Percentiles rank a stretch among this genome's conserved stretches.
Evolutionary conservation across 345 rosid genomes (phyloP).

Genomic region (Heritiera fomes): DNA sequence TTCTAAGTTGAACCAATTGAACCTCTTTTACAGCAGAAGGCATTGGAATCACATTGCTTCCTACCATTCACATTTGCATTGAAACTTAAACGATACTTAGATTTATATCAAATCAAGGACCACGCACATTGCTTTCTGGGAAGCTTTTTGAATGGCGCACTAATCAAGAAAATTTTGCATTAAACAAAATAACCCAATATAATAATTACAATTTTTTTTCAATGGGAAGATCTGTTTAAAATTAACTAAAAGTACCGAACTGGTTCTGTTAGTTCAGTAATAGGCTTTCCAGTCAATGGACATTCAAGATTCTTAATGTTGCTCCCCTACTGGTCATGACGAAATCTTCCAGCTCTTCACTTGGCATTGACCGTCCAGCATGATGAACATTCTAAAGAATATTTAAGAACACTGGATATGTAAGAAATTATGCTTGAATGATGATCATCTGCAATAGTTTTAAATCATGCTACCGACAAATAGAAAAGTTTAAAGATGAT

Average conservation of each 20-base stretch:
- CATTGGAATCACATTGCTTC: neutral
- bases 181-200: neutral
- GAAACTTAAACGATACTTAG: slow-evolving; percentile 52
- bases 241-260: slow-evolving; percentile 57
- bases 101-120: neutral
- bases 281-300: slow-evolving; percentile 80
- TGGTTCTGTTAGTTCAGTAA: slow-evolving; percentile 72
- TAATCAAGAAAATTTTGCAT: slow-evolving; percentile 19
- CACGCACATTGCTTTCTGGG: neutral
- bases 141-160: slow-evolving; percentile 23
- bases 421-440: neutral
- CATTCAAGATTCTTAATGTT: slow-evolving; percentile 68
- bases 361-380: slow-evolving; percentile 82
- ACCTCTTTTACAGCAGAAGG: neutral
- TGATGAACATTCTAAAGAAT: slow-evolving; percentile 80
- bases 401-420: slow-evolving; percentile 13
- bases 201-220: slow-evolving; percentile 23
- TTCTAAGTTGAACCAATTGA: slow-evolving; percentile 21
- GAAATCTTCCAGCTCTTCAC: slow-evolving; percentile 88
- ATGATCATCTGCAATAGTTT: slow-evolving; percentile 1
- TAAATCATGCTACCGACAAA: neutral
- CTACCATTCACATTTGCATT: neutral
- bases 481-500: slow-evolving; percentile 13
- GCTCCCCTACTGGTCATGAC: slow-evolving; percentile 78
- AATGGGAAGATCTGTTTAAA: neutral